These are phyloP conservation scores for Beauveria sp. DNA, from an alignment of 2,329 filamentous ascomycete genomes.

Conservation along the genomic window DNA sequence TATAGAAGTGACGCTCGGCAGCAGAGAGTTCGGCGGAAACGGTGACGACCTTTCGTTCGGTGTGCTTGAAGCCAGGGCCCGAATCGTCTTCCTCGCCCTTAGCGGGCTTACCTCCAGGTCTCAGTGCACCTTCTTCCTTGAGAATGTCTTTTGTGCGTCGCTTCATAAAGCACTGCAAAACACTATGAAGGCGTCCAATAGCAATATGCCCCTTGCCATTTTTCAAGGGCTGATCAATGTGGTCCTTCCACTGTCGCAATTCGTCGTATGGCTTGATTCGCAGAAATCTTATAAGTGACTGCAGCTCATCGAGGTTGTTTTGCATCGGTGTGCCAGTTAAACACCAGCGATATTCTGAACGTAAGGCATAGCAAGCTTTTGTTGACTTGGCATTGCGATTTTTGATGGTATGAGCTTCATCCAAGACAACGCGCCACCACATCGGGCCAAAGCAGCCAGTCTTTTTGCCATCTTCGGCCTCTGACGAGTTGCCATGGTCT, in stretches of 20 bases:
- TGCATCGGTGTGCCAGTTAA: constrained; percentile 95
- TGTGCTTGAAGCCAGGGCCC: constrained; percentile 75
- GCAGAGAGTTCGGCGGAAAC: constrained; percentile 71
- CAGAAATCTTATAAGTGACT: constrained; percentile 87
- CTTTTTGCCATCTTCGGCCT: constrained; percentile 53
- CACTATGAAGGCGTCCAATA: constrained; percentile 75
- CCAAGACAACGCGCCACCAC: constrained; percentile 93
- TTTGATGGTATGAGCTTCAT: constrained; percentile 97
- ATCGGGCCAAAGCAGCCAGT: constrained; percentile 83
- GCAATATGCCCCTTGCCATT: constrained; percentile 83
- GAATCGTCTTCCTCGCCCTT: constrained; percentile 38
- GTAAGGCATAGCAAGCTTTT: constrained; percentile 79
- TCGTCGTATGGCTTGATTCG: constrained; percentile 88
- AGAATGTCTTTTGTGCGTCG: constrained; percentile 96
- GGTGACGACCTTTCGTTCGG: constrained; percentile 79
- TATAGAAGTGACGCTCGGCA: constrained; percentile 79
- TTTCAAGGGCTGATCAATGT: constrained; percentile 86
- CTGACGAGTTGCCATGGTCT: constrained; percentile 67
- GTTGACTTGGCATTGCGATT: constrained; percentile 95
- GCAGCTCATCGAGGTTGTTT: constrained; percentile 93
- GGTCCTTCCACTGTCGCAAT: constrained; percentile 77
- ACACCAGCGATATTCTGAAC: constrained; percentile 89
- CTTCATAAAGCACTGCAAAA: constrained; percentile 94
- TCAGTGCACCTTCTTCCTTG: constrained; percentile 75
- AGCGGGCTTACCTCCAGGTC: constrained; percentile 60